Conservation (phyloP, 257 asterid species). For the Petrea volubilis region DNA sequence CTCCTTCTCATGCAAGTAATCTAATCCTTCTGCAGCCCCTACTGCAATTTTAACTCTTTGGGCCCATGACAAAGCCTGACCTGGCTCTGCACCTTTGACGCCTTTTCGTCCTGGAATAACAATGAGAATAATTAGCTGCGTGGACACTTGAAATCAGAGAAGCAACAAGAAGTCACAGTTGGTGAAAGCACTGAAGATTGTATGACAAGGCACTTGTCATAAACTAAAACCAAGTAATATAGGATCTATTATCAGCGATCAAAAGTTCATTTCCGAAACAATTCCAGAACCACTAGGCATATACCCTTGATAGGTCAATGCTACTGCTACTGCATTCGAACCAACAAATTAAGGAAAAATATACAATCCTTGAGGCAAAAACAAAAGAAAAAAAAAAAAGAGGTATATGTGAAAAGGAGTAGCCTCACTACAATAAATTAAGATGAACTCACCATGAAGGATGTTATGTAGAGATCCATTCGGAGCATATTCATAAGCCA, state of each 20-base stretch:
- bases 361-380: no score
- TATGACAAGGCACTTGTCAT: no score
- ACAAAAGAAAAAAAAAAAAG: no score
- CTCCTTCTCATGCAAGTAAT: constrained; percentile 47
- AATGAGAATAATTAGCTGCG: no score
- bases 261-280: no score
- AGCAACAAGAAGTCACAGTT: no score
- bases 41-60: constrained; percentile 29
- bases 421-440: background rate
- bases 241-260: no score
- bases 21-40: constrained; percentile 33
- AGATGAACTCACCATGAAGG: constrained; percentile 46
- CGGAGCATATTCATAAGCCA: constrained; percentile 54
- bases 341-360: background rate
- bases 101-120: constrained; percentile 43
- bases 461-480: constrained; percentile 57
- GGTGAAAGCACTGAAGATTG: no score
- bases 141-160: no score
- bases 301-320: background rate
- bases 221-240: no score
- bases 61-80: constrained; percentile 38
- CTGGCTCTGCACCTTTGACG: constrained; percentile 45
- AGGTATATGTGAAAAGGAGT: no score
- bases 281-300: background rate
- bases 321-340: background rate